Percentiles rank a stretch among this genome's conserved stretches.
These are phyloP conservation scores for Pinus albicaulis DNA, from an alignment of 75 land plant species.

Conservation along the genomic window DNA sequence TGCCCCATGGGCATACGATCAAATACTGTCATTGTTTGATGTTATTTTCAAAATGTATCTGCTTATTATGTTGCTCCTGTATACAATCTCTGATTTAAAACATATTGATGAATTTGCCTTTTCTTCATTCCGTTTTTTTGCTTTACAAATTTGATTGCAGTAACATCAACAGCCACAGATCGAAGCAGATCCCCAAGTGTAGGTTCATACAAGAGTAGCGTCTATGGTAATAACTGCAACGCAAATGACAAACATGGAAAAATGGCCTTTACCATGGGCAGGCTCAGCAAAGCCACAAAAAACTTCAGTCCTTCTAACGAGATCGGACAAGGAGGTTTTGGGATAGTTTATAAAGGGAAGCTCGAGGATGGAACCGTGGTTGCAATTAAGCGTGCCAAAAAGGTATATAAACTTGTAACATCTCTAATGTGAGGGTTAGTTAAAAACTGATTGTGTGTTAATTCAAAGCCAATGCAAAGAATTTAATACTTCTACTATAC, in stretches of 20 bases:
- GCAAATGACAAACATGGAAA: background rate
- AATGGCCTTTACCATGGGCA: slow-evolving; percentile 43
- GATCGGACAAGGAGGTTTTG: slow-evolving; percentile 80
- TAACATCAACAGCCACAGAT: background rate
- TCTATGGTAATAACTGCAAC: background rate
- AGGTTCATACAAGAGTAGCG: background rate
- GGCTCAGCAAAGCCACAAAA: slow-evolving; percentile 56
- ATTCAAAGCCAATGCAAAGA: background rate
- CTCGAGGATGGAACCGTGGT: slow-evolving; percentile 71
- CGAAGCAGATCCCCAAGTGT: background rate
- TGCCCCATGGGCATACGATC: no score
- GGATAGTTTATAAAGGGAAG: slow-evolving; percentile 73
- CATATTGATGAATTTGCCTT: background rate
- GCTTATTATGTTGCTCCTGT: background rate
- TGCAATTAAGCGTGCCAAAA: slow-evolving; percentile 82
- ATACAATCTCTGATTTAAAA: background rate
- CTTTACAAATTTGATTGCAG: background rate
- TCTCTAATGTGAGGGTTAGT: background rate
- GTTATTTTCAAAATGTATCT: background rate
- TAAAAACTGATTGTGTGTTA: background rate
- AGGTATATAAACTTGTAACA: slow-evolving; percentile 17
- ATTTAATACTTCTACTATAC: background rate
- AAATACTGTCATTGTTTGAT: background rate
- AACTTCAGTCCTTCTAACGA: slow-evolving; percentile 52
- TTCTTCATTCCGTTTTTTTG: background rate